Conservation (phyloP, 768 basidiomycete species). For the Lactifluus pinguis region DNA sequence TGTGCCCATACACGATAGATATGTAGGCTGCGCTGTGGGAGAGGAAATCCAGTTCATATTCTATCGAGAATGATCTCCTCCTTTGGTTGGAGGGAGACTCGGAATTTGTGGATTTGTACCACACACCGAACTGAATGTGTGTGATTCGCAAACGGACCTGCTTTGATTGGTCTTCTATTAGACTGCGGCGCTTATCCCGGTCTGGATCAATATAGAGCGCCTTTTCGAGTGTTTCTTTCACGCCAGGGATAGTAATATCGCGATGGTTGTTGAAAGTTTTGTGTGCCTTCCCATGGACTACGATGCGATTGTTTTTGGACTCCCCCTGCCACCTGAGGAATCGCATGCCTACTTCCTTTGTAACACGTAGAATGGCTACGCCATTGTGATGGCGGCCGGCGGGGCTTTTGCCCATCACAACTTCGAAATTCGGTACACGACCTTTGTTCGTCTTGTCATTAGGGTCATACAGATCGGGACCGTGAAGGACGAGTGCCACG, state of each 20-base stretch:
- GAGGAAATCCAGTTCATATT: slow-evolving; percentile 51
- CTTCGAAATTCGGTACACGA: slow-evolving; percentile 46
- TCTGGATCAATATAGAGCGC: slow-evolving; percentile 27
- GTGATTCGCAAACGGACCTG: slow-evolving; percentile 43
- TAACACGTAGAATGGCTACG: slow-evolving; percentile 29
- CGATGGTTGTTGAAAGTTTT: slow-evolving; percentile 13
- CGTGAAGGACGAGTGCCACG: slow-evolving; percentile 51
- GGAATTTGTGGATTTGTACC: slow-evolving; percentile 30
- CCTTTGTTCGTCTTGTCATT: slow-evolving; percentile 25
- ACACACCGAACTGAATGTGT: slow-evolving; percentile 58
- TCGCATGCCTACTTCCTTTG: slow-evolving; percentile 31
- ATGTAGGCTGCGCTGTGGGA: slow-evolving; percentile 42
- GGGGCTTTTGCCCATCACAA: slow-evolving; percentile 41
- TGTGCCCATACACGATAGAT: slow-evolving; percentile 59
- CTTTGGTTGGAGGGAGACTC: slow-evolving; percentile 16
- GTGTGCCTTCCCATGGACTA: slow-evolving; percentile 21
- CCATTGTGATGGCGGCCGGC: slow-evolving; percentile 53
- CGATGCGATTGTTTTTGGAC: slow-evolving; percentile 23
- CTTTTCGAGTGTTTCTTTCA: slow-evolving; percentile 24
- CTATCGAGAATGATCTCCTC: slow-evolving; percentile 51
- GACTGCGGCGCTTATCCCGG: slow-evolving; percentile 21
- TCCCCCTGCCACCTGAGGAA: slow-evolving; percentile 38
- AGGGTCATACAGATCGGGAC: slow-evolving; percentile 37
- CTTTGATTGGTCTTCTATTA: slow-evolving; percentile 30
- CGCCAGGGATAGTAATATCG: neutral